These are phyloP conservation scores for Collybia nuda DNA, from an alignment of 768 basidiomycete species.

Conservation along the genomic window DNA sequence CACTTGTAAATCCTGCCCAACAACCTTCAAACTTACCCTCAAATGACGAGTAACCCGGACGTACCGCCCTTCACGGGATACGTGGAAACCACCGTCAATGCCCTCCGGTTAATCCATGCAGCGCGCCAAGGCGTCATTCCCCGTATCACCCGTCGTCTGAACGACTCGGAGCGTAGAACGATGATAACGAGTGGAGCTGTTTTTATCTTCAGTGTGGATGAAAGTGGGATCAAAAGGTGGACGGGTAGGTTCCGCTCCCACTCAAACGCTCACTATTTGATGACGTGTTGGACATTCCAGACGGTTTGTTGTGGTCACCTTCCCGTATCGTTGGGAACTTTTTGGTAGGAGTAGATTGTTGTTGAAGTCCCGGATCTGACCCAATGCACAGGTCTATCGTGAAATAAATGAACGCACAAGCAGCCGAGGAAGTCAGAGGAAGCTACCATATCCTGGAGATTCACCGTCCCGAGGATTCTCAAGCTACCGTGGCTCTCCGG, in stretches of 20 bases:
- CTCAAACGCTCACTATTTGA: conserved; percentile 13
- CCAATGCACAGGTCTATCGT: conserved; percentile 64
- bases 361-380: neutral
- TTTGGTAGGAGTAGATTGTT: conserved; percentile 46
- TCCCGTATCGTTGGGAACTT: conserved; percentile 86
- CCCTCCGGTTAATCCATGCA: conserved; percentile 81
- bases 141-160: conserved; percentile 79
- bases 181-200: conserved; percentile 72
- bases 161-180: conserved; percentile 71
- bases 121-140: conserved; percentile 78
- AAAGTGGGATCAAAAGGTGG: conserved; percentile 87
- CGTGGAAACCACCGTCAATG: conserved; percentile 80
- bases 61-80: conserved; percentile 74
- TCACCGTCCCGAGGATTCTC: conserved; percentile 38
- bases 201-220: conserved; percentile 87
- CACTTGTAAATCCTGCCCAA: conserved; percentile 46
- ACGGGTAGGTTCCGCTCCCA: conserved; percentile 48
- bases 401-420: conserved; percentile 71
- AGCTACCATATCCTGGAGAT: conserved; percentile 46
- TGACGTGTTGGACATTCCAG: conserved; percentile 21
- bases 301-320: conserved; percentile 76
- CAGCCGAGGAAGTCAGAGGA: conserved; percentile 52
- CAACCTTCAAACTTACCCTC: conserved; percentile 53
- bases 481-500: conserved; percentile 39
- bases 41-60: conserved; percentile 53